Evolutionary conservation across 192 early-diverging fungal genomes (phyloP).

Genomic region (Coemansia interrupta): DNA sequence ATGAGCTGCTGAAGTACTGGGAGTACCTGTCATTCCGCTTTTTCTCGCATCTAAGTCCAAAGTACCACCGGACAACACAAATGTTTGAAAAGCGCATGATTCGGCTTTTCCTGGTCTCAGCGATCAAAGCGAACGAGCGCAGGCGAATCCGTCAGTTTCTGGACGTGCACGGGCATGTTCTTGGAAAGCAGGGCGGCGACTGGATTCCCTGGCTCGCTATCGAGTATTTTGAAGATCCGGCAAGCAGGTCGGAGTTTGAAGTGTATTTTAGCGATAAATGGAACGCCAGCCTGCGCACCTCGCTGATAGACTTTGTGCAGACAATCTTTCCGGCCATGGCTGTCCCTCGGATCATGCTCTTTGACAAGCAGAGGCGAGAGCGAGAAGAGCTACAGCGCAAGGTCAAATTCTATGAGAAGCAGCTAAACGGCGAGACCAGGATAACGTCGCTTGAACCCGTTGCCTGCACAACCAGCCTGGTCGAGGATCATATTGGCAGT

Average conservation of each 20-base stretch:
- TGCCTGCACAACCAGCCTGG: constrained; percentile 17
- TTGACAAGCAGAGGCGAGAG: constrained; percentile 43
- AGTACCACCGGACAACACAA: constrained; percentile 47
- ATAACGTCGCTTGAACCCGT: constrained; percentile 23
- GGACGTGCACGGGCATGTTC: constrained; percentile 28
- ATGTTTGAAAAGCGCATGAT: constrained; percentile 54
- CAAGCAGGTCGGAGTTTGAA: constrained; percentile 39
- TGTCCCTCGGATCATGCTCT: constrained; percentile 50
- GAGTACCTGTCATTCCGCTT: constrained; percentile 44
- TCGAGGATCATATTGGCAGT: constrained; percentile 46
- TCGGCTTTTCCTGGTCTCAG: constrained; percentile 47
- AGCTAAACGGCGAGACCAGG: constrained; percentile 34
- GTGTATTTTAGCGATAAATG: constrained; percentile 48
- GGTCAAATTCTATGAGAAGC: constrained; percentile 33
- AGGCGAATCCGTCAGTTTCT: constrained; percentile 30
- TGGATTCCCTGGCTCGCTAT: constrained; percentile 54
- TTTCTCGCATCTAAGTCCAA: constrained; percentile 52
- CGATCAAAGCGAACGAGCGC: constrained; percentile 18
- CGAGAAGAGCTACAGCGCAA: constrained; percentile 27
- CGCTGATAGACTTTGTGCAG: constrained; percentile 46
- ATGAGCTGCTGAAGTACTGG: constrained; percentile 43
- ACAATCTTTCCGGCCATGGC: constrained; percentile 52
- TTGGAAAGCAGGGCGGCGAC: constrained; percentile 49
- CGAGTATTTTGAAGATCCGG: constrained; percentile 43
- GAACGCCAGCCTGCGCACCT: constrained; percentile 26